These are phyloP conservation scores for Collybia nuda DNA, from an alignment of 768 basidiomycete genomes.

Conservation along the genomic window DNA sequence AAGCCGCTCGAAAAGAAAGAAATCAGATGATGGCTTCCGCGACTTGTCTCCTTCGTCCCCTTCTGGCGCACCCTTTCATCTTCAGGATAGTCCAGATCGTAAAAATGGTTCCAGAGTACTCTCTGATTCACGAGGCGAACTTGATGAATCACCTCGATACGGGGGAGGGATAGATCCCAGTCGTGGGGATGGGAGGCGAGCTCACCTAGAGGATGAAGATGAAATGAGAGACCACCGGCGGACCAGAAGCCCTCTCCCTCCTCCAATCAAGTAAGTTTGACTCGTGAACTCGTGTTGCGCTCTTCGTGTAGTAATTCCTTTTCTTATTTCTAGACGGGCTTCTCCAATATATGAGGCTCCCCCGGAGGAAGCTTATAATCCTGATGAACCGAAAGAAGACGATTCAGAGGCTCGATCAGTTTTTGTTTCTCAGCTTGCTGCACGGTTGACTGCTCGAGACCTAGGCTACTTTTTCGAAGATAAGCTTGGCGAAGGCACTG, in stretches of 20 bases:
- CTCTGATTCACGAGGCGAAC: conserved; percentile 60
- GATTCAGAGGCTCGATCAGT: conserved; percentile 98
- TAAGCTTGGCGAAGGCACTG: conserved; percentile 89
- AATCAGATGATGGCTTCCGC: conserved; percentile 52
- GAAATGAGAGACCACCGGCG: conserved; percentile 26
- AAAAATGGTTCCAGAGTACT: conserved; percentile 40
- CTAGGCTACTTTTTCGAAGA: conserved; percentile 99
- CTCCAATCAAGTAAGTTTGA: conserved; percentile 41
- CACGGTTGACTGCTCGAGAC: conserved; percentile 94
- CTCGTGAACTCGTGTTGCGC: neutral
- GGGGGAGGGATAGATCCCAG: conserved; percentile 40
- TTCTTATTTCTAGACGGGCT: conserved; percentile 48
- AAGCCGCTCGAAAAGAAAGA: conserved; percentile 67
- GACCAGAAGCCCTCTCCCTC: conserved; percentile 41
- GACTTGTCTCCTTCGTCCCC: conserved; percentile 34
- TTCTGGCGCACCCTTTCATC: conserved; percentile 39
- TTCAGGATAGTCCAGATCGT: conserved; percentile 56
- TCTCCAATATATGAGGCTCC: conserved; percentile 73
- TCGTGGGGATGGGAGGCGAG: conserved; percentile 35
- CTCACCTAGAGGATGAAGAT: conserved; percentile 42
- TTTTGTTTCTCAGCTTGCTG: conserved; percentile 97
- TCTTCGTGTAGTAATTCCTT: conserved; percentile 7
- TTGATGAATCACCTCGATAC: conserved; percentile 52
- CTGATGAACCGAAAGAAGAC: conserved; percentile 90
- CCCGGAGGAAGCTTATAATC: conserved; percentile 68